phyloP scores from a whole-genome alignment of 495 filamentous ascomycete species.

The Mytilinidion resinicola region DNA sequence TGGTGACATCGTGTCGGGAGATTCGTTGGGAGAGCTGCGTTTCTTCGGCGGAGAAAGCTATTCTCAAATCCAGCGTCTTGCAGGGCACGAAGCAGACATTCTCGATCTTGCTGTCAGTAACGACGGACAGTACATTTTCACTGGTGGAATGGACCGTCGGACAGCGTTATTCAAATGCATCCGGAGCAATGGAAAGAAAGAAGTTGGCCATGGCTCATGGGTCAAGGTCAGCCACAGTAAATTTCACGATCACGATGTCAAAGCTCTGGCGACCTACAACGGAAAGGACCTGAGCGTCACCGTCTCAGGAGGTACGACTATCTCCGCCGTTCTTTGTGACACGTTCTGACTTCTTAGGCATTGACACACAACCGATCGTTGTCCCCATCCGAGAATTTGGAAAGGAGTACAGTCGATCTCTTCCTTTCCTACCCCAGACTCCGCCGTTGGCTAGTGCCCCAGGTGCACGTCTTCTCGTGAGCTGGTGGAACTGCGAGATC shows the following conservation, averaged over 20 bases:
- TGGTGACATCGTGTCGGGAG: conserved; percentile 87
- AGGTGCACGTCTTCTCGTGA: conserved; percentile 66
- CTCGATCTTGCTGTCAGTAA: conserved; percentile 71
- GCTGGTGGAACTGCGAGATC: conserved; percentile 89
- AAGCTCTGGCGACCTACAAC: conserved; percentile 88
- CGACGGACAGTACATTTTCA: conserved; percentile 80
- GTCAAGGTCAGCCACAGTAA: conserved; percentile 72
- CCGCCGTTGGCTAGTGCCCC: conserved; percentile 63
- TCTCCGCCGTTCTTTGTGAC: not conserved
- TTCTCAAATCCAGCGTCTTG: conserved; percentile 74
- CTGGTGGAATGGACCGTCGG: conserved; percentile 82
- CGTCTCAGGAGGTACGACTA: conserved; percentile 75
- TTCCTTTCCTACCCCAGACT: conserved; percentile 75
- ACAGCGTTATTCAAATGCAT: conserved; percentile 52
- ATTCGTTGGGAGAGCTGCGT: conserved; percentile 85
- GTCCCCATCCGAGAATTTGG: conserved; percentile 73
- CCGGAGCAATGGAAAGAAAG: conserved; percentile 54
- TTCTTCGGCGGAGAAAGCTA: conserved; percentile 94
- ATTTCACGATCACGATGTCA: conserved; percentile 89
- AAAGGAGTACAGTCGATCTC: conserved; percentile 69
- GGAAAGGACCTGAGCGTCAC: conserved; percentile 74
- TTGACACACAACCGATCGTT: conserved; percentile 76
- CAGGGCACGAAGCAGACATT: conserved; percentile 83
- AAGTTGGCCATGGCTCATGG: conserved; percentile 62
- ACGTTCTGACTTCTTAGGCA: conserved; percentile 47